A percentile compares a stretch with the other conserved stretches of the same genome.
These are phyloP conservation scores for Eucalyptus melliodora DNA, from an alignment of 345 rosid genomes.

Conservation along the genomic window DNA sequence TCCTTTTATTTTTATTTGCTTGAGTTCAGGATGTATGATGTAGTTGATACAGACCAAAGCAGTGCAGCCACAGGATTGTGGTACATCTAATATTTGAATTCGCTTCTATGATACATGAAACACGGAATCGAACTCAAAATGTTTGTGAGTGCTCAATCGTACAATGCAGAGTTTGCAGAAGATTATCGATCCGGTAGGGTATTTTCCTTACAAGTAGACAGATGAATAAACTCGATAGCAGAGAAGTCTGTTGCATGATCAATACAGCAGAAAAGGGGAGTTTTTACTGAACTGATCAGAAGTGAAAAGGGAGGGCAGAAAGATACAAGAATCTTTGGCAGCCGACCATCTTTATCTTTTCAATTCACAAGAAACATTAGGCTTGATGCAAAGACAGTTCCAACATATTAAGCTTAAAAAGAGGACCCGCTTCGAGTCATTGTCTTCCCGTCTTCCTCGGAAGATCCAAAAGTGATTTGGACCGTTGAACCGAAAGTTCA, in stretches of 20 bases:
- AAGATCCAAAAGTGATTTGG: background rate
- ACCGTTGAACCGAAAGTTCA: background rate
- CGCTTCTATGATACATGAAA: background rate
- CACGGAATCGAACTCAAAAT: background rate
- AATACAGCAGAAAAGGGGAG: background rate
- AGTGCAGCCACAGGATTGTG: background rate
- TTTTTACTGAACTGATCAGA: background rate
- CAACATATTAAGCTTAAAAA: too few species aligned
- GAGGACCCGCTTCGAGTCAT: background rate
- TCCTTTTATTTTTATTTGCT: background rate
- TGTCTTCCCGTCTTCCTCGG: background rate
- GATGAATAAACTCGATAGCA: background rate
- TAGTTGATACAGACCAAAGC: background rate
- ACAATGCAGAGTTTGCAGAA: background rate
- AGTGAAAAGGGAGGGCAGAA: background rate
- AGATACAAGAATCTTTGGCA: background rate
- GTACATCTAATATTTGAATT: background rate
- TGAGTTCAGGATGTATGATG: background rate
- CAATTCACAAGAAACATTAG: background rate
- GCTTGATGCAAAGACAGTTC: background rate
- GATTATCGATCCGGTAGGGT: background rate
- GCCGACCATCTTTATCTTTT: background rate
- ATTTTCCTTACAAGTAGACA: background rate
- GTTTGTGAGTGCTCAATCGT: background rate
- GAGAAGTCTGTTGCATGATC: background rate